These are phyloP conservation scores for Perkinsus marinus DNA, from an alignment of 169 alveolate genomes.

Conservation along the genomic window DNA sequence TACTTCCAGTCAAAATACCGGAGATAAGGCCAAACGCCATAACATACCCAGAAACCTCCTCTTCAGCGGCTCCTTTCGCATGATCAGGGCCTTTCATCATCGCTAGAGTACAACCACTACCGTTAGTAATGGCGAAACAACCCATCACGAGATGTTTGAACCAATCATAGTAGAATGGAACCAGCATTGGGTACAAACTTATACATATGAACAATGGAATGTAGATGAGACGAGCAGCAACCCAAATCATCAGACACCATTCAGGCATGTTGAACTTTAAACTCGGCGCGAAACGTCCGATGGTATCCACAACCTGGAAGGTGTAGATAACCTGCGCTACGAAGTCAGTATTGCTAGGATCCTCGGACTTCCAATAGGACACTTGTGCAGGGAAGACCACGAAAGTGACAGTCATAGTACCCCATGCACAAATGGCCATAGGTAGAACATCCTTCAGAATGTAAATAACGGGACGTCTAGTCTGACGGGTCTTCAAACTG, in stretches of 20 bases:
- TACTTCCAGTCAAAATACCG: not conserved
- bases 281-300: not conserved
- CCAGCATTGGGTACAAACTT: not conserved
- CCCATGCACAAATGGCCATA: not conserved
- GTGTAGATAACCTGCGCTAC: not conserved
- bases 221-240: not conserved
- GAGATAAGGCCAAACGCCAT: not conserved
- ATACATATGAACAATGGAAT: not conserved
- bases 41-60: not conserved
- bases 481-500: not conserved
- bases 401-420: not conserved
- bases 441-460: not conserved
- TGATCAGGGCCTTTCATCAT: not conserved
- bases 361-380: not conserved
- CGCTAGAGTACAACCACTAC: not conserved
- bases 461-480: not conserved
- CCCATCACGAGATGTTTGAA: not conserved
- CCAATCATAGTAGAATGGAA: not conserved
- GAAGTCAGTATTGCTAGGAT: not conserved
- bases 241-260: not conserved
- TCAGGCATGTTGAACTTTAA: not conserved
- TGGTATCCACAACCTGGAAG: not conserved
- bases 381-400: not conserved
- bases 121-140: not conserved
- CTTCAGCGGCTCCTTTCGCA: not conserved